phyloP scores from a whole-genome alignment of 1,284 basidiomycete genomes.

The Boletus hoseneyae region DNA sequence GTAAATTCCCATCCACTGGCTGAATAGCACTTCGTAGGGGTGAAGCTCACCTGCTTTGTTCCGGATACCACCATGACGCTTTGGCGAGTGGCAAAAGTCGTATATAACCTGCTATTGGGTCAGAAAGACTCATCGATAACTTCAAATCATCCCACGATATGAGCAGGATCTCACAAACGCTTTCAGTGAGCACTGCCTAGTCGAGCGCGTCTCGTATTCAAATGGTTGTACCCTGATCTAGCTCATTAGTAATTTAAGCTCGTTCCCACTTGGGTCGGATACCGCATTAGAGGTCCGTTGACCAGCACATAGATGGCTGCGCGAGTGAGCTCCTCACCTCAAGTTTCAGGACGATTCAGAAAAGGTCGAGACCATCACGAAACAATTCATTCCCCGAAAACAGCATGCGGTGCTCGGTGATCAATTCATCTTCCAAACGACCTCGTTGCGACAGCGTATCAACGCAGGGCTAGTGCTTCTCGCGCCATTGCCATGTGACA shows the following conservation, averaged over 20 bases:
- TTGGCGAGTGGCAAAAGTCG: conserved; percentile 25
- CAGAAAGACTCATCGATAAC: background rate
- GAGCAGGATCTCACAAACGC: conserved; percentile 34
- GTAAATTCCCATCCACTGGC: conserved; percentile 9
- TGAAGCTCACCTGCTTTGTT: conserved; percentile 24
- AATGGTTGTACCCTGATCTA: conserved; percentile 8
- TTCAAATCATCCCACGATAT: conserved; percentile 12
- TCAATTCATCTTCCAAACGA: conserved; percentile 30
- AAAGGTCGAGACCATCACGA: conserved; percentile 20
- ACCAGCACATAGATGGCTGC: background rate
- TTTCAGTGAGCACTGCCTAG: conserved; percentile 25
- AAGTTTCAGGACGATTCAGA: conserved; percentile 18
- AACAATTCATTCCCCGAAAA: conserved; percentile 31
- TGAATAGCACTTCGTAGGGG: conserved; percentile 10
- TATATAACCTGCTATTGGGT: conserved; percentile 24
- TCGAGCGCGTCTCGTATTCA: background rate
- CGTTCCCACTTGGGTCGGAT: conserved; percentile 6
- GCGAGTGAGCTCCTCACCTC: conserved; percentile 5
- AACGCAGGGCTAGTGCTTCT: conserved; percentile 28
- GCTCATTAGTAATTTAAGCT: conserved; percentile 31
- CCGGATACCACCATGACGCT: conserved; percentile 10
- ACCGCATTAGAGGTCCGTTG: conserved; percentile 22
- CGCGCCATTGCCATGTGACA: conserved; percentile 27
- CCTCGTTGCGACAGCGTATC: conserved; percentile 20
- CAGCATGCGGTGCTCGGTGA: conserved; percentile 31